A percentile compares a stretch with the other conserved stretches of the same genome.
These are phyloP conservation scores for Vitis rotundifolia DNA, from an alignment of 164 flowering plant species.

Conservation along the genomic window DNA sequence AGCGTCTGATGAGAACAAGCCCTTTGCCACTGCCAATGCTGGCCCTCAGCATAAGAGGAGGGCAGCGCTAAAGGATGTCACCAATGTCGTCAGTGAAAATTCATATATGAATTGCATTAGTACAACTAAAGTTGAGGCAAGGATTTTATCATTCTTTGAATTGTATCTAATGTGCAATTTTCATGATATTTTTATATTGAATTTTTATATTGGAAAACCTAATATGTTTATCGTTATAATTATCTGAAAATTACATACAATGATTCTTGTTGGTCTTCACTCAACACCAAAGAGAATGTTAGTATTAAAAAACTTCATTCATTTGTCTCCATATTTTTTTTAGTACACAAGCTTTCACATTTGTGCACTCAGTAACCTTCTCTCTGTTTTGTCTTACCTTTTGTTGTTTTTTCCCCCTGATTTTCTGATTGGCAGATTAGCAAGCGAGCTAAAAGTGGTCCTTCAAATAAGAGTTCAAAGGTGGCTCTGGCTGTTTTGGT, in stretches of 20 bases:
- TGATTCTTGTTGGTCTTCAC: too few species aligned
- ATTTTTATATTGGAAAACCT: too few species aligned
- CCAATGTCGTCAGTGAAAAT: slow-evolving; percentile 22
- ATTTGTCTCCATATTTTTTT: too few species aligned
- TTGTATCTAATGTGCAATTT: background rate
- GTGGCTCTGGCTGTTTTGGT: slow-evolving; percentile 7
- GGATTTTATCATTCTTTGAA: background rate
- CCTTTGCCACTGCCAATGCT: slow-evolving; percentile 6
- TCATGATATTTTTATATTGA: background rate
- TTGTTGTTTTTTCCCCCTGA: too few species aligned
- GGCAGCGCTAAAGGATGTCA: slow-evolving; percentile 40
- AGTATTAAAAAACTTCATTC: too few species aligned
- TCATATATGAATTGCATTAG: slow-evolving; percentile 5
- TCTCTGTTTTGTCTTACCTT: too few species aligned
- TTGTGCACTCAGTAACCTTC: too few species aligned
- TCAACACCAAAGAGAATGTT: too few species aligned
- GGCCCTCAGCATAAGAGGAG: slow-evolving; percentile 33
- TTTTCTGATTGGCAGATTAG: slow-evolving; percentile 14
- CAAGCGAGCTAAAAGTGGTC: slow-evolving; percentile 14
- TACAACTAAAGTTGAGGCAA: slow-evolving; percentile 24
- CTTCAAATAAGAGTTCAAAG: slow-evolving; percentile 12
- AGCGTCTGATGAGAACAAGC: slow-evolving; percentile 32
- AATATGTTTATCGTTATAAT: too few species aligned
- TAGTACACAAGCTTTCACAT: too few species aligned
- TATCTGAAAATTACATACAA: too few species aligned